Evolutionary conservation across 176 grass and related monocot genomes (phyloP).

Genomic region (Triticum dicoccoides): DNA sequence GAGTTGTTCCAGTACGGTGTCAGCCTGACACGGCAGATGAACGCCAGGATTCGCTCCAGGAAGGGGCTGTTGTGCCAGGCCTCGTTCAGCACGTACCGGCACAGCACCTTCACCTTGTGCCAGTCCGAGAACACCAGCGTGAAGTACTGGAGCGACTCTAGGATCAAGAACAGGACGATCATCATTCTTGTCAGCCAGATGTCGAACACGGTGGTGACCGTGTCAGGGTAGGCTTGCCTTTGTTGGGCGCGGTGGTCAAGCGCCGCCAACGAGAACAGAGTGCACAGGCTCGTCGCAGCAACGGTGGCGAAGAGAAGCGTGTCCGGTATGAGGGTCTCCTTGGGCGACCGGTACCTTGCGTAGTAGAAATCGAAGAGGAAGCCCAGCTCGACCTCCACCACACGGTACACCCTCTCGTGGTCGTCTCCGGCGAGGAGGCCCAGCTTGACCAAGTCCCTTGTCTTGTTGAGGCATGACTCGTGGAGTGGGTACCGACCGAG

Average conservation of each 20-base stretch:
- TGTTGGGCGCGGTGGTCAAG: background rate
- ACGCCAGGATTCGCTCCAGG: background rate
- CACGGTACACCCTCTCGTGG: background rate
- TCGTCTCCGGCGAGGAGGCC: background rate
- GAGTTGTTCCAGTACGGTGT: constrained; percentile 16
- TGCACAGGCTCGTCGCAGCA: background rate
- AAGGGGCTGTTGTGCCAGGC: background rate
- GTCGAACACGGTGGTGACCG: background rate
- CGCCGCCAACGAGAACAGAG: background rate
- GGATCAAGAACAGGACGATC: background rate
- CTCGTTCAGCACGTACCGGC: background rate
- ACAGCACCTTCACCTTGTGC: constrained; percentile 30
- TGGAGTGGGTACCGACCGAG: no score
- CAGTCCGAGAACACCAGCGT: constrained; percentile 13
- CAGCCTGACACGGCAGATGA: background rate
- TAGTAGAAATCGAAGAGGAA: constrained; percentile 28
- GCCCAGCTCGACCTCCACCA: constrained; percentile 15
- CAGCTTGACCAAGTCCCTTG: background rate
- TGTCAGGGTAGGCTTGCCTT: no score
- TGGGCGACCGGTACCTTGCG: constrained; percentile 9
- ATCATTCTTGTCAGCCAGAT: background rate
- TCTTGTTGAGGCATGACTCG: background rate
- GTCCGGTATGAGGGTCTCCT: background rate
- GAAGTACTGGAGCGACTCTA: background rate
- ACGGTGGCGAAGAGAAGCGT: background rate